Base-by-base conservation (phyloP, 768 basidiomycete species). In the Lactarius akahatsu region DNA sequence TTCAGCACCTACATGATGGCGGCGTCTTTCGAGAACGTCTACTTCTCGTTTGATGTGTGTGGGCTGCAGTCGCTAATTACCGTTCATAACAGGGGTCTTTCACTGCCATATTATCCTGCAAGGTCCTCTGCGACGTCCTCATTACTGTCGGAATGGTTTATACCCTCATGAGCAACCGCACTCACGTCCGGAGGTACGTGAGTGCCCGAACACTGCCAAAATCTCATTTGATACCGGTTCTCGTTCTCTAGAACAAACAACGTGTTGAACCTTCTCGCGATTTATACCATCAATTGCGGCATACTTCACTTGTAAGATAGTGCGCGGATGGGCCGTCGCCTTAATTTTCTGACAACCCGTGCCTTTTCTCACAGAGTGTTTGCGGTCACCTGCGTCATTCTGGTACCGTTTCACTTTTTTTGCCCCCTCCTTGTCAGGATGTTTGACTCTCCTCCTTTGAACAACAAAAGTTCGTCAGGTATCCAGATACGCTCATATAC, bases 251-350 rank as follows among this genome's bases (percentile, higher is more conserved):
- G 43, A 20, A 60, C 43, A 4, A 30, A 60, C 59, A 23, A 34
- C n/a, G 59, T 60, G 18, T 11, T 47, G 30, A 50, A 47, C 3
- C 30, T 13, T 34, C 8, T 60, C 43, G 43, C 43, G 11, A 47
- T 60, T 16, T 47, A 60, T 36, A 18, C 43, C 30, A 50, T 60
- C 9, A 47, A 60, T 43, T 60, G 59, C 15, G 59, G 59, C 30
- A 23, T 7, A 36, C 20, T 50, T 16, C 45, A 50, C 18, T 30
- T 60, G 59, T 60, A 9, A 18, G 59, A 32, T 15, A 59, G 40
- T 38, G 30, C n/a, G 16, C 18, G 4, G 15, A 11, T 23, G 30
- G 18, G 26, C 50, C 9, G 36, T 20, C 50, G 18, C 11, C 26
- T 20, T 43, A 28, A 28, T 47, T 36, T 13, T 30, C 43, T 60